Evolutionary conservation across 306 rosid species (phyloP).

Genomic region (Astragalus glycyphyllos): DNA sequence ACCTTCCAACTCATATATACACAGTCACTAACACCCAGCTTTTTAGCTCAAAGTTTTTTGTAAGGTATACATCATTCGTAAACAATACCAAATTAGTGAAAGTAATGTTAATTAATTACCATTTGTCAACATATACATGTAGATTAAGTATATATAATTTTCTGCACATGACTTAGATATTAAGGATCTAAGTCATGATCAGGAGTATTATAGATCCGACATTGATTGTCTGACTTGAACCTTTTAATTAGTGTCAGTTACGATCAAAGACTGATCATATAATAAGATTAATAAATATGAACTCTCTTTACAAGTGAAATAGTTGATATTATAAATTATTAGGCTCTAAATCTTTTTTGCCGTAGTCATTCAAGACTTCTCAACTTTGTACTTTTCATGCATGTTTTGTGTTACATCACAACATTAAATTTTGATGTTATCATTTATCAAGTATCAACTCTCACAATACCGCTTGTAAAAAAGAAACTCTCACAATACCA

Average conservation of each 20-base stretch:
- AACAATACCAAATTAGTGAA: neutral
- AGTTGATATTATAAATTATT: neutral
- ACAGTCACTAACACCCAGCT: conserved; percentile 37
- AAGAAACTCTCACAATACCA: no score
- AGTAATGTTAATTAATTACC: conserved; percentile 24
- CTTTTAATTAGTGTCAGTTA: conserved; percentile 28
- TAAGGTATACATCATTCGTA: conserved; percentile 40
- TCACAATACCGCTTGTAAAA: no score
- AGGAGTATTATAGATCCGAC: conserved; percentile 29
- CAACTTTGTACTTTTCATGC: conserved; percentile 17
- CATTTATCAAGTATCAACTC: no score
- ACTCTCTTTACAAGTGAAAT: neutral
- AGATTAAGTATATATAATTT: conserved; percentile 14
- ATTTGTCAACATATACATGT: neutral
- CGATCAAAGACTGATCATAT: neutral
- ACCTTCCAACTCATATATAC: conserved; percentile 46
- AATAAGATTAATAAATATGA: neutral
- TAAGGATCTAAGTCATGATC: conserved; percentile 22
- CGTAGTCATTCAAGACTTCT: neutral
- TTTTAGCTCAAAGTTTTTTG: conserved; percentile 41
- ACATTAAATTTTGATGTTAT: neutral
- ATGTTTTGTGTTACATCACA: conserved; percentile 30
- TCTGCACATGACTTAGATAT: conserved; percentile 32
- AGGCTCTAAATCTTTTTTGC: conserved; percentile 29
- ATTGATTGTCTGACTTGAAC: conserved; percentile 24